Conservation (phyloP, 495 filamentous ascomycete genomes). For the Paragyromitra xinjiangensis region DNA sequence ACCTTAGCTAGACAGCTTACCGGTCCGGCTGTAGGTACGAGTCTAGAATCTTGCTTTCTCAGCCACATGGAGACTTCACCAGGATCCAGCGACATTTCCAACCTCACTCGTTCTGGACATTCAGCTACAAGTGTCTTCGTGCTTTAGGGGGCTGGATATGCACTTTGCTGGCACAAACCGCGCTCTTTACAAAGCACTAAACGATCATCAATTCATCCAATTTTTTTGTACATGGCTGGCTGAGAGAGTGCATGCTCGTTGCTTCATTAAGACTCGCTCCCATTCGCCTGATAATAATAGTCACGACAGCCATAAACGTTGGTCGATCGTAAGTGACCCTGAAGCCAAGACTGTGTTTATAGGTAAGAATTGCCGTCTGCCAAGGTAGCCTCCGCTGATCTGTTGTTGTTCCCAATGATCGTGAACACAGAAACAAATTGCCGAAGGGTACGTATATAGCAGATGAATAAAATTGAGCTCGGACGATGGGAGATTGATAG, state of each 20-base stretch:
- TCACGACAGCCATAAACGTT: background rate
- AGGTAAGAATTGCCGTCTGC: background rate
- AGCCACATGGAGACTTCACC: background rate
- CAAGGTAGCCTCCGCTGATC: background rate
- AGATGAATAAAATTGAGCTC: slow-evolving; percentile 10
- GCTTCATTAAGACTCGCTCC: background rate
- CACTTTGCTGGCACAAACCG: background rate
- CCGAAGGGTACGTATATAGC: background rate
- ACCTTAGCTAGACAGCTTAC: background rate
- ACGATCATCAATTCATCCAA: background rate
- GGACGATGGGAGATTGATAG: background rate
- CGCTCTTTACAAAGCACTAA: slow-evolving; percentile 7
- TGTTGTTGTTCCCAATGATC: background rate
- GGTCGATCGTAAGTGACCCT: background rate
- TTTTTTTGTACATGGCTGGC: slow-evolving; percentile 17
- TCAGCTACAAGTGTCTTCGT: background rate
- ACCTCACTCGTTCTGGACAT: slow-evolving; percentile 18
- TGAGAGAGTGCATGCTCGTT: background rate
- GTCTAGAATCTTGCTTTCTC: slow-evolving; percentile 39
- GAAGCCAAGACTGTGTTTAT: background rate
- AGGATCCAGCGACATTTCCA: slow-evolving; percentile 1
- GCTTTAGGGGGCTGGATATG: background rate
- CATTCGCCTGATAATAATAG: slow-evolving; percentile 25
- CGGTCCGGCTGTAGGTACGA: background rate
- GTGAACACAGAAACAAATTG: background rate